Evolutionary conservation across 2,329 filamentous ascomycete genomes (phyloP), one percentile per base, ranked within the genome.

Genomic region (Byssochlamys sp.): DNA sequence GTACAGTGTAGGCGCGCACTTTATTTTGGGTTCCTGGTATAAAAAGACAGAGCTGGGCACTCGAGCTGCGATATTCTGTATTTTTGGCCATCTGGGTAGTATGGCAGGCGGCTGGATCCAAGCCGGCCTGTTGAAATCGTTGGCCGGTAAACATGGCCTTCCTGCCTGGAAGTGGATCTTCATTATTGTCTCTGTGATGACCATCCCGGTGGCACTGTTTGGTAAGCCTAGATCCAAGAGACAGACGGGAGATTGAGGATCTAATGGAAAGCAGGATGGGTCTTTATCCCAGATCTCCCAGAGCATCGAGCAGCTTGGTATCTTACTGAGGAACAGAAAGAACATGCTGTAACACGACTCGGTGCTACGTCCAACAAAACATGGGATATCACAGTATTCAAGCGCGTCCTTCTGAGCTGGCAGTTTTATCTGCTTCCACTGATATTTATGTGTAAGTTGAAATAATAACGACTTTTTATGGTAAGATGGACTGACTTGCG

Each of bases 41-140:
- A 74, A 73, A 55, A 71, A 71, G 53, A 73, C 73, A 0, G 75
- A 78, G 57, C 67, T 78, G 3, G 75, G 73, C 0, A 75, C 39
- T 45, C 39, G 39, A n/a, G 39, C 39, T n/a, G 39, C 39, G 3
- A 10, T 45, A 24, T 77, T 78, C 52, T 77, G 74, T 55, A 69
- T 70, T 0, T 76, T 76, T 51, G 75, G 75, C 0, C 73, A 77
- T 53, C 52, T 78, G 3, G 75, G 75, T 0, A 76, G 71, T 27
- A 77, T 77, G 73, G 70, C 75, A 0, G 75, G 75, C 2, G 74
- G 75, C 1, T 77, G 75, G 75, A 77, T 78, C 26, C 75, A 78
- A 58, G 75, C 75, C 0, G 75, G 70, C 2, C 59, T 77, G 26
- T 60, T 77, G 50, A 58, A 69, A 11, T 69, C 69, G 4, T 59